Evolutionary conservation across 139 green algal genomes (phyloP), one percentile per base, ranked within the genome.

Genomic region (Chlorella ohadii): DNA sequence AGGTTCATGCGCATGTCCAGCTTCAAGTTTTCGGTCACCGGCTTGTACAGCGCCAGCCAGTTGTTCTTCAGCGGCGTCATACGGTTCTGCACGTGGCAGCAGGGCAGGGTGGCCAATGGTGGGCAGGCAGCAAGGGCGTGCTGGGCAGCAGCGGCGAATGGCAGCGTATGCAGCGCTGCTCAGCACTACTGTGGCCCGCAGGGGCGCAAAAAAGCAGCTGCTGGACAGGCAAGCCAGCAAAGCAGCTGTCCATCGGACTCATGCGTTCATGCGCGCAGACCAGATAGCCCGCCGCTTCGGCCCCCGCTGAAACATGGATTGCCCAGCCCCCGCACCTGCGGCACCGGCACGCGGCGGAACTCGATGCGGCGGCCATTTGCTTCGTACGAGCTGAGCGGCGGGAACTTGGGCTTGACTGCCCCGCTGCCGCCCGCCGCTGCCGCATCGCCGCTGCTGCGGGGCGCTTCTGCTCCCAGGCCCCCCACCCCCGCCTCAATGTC

Each of bases 1-100:
- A 99, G 82, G 89, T 99, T 99, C 97, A 99, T 99, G 17, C 97
- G 91, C 95, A 99, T 99, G 90, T 99, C 97, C 64, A 99, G 90
- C 84, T 99, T 98, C 71, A 99, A 90, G 63, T 98, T 93, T 31
- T 99, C 93, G n/a, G 96, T 99, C 71, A 99, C 93, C 13, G 97
- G 98, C 75, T 95, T 94, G 86, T 99, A 99, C 0, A 99, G 90
- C 47, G 94, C 87, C 90, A 99, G 94, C 97, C 97, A 99, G 36
- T 88, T 88, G 20, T 95, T 97, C 63, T 99, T 99, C 34, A 99
- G 85, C 15, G 97, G 97, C 16, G 97, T 99, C 90, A 99, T 96
- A 23, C 97, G 85, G 82, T 99, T 93, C 88, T 96, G 51, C 11
- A 22, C 12, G 2, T 23, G 51, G 51, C 51, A 22, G 15, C 51